Evolutionary conservation across 331 rosid species (phyloP), one percentile per base, ranked within the genome.

Genomic region (Saraca asoca): DNA sequence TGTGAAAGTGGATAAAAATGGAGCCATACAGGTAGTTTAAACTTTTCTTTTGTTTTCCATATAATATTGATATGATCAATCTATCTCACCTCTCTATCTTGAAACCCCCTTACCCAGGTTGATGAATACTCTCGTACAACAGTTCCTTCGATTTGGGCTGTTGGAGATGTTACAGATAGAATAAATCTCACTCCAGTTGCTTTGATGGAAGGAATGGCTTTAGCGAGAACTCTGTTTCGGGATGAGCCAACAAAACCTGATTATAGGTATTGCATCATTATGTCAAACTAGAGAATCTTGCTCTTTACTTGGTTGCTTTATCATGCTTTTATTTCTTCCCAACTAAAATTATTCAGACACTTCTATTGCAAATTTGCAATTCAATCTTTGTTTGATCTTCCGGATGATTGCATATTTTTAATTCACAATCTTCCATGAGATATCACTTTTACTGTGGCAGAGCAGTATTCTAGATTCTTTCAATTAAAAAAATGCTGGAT

Each of bases 171-270:
- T 71, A 94, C 99, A 24, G 85, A 85, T 62, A 86, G 99, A 75
- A 31, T 94, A 50, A 94, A 94, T 80, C 96, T 94, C 68, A 94
- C 99, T 59, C 99, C 99, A 12, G 87, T 94, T 79, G 99, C 99
- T 84, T 83, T 94, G 84, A 94, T 94, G 99, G 99, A 90, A 79
- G 99, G 97, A 69, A 73, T 76, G 68, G 96, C 99, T 48, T 74
- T 94, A 37, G 75, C 88, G 12, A 94, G 86, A 83, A 90, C 99
- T 0, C 41, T 94, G 57, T 90, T 90, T 56, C 86, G 46, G 70
- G 80, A 90, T 81, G 89, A 78, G 71, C 99, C 92, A 66, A 85
- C 99, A 75, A 94, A 88, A 78, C 97, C 99, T 66, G 88, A 85
- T 69, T 88, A 90, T 74, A 88, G 95, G 99, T 90, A 86, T 71